Conservation (phyloP, 75 land plant genomes). For the Pinus taeda region DNA sequence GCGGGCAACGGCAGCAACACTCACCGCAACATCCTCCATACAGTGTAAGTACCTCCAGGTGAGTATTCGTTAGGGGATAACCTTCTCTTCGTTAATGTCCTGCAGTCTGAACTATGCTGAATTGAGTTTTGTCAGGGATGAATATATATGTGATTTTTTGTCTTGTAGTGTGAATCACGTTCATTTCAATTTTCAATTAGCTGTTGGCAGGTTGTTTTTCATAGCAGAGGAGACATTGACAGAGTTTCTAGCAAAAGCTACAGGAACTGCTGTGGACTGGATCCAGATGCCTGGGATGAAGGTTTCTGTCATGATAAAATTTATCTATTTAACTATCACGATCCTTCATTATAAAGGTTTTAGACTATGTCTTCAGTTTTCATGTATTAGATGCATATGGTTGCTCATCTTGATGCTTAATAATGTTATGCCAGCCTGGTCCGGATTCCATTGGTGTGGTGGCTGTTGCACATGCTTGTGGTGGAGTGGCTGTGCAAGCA, state of each 20-base stretch:
- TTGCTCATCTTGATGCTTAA: slow-evolving; percentile 2
- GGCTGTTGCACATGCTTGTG: slow-evolving; percentile 33
- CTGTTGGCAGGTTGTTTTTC: slow-evolving; percentile 23
- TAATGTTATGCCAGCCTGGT: slow-evolving; percentile 32
- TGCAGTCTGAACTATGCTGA: not conserved
- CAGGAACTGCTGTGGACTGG: slow-evolving; percentile 52
- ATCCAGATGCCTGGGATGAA: slow-evolving; percentile 61
- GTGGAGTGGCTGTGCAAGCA: slow-evolving; percentile 46
- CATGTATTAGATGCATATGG: not conserved
- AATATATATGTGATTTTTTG: not conserved
- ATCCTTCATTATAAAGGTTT: not conserved
- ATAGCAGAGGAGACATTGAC: slow-evolving; percentile 43
- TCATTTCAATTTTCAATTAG: not conserved
- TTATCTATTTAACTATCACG: not conserved
- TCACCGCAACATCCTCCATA: slow-evolving; percentile 37
- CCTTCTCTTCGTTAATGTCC: not conserved
- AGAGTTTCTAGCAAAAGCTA: slow-evolving; percentile 44
- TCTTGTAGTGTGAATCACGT: not conserved
- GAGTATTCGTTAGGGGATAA: slow-evolving; percentile 9
- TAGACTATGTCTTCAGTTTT: not conserved
- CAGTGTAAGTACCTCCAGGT: slow-evolving; percentile 37
- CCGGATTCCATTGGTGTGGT: slow-evolving; percentile 52
- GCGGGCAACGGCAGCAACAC: slow-evolving; percentile 28
- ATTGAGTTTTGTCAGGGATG: not conserved
- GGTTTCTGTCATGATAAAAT: slow-evolving; percentile 18